Evolutionary conservation across 345 rosid species (phyloP).

Genomic region (Anastatica hierochuntica): DNA sequence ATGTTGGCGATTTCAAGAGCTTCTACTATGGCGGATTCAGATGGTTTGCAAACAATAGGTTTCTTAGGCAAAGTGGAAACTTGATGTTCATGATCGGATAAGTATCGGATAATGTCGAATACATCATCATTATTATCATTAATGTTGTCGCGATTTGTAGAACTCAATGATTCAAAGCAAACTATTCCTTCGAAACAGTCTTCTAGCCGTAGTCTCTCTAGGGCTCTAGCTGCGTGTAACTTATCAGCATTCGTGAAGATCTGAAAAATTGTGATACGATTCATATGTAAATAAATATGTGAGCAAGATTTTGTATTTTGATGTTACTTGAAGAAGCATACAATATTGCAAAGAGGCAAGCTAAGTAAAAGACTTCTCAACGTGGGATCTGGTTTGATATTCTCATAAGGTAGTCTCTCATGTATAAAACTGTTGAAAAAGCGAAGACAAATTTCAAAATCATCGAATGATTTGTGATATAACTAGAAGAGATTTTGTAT

Average conservation of each 20-base stretch:
- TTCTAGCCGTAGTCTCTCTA: constrained; percentile 57
- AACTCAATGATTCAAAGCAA: constrained; percentile 72
- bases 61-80: constrained; percentile 41
- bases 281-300: neutral
- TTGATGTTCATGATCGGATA: constrained; percentile 17
- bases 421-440: constrained; percentile 42
- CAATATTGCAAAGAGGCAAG: constrained; percentile 61
- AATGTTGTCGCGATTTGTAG: constrained; percentile 16
- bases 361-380: constrained; percentile 54
- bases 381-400: constrained; percentile 65
- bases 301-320: too few species aligned
- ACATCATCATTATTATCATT: constrained; percentile 26
- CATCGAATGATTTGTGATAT: neutral
- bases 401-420: constrained; percentile 68
- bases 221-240: constrained; percentile 52
- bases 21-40: constrained; percentile 41
- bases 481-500: neutral
- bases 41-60: constrained; percentile 71
- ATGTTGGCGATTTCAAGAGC: constrained; percentile 60
- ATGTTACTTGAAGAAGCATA: constrained; percentile 15
- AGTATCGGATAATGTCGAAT: constrained; percentile 53
- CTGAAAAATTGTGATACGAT: constrained; percentile 22
- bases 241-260: constrained; percentile 77
- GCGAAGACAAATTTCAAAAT: neutral
- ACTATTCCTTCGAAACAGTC: constrained; percentile 78